Evolutionary conservation across 164 flowering plant species (phyloP), one percentile per base, ranked within the genome.

Genomic region (Tinospora cordifolia): DNA sequence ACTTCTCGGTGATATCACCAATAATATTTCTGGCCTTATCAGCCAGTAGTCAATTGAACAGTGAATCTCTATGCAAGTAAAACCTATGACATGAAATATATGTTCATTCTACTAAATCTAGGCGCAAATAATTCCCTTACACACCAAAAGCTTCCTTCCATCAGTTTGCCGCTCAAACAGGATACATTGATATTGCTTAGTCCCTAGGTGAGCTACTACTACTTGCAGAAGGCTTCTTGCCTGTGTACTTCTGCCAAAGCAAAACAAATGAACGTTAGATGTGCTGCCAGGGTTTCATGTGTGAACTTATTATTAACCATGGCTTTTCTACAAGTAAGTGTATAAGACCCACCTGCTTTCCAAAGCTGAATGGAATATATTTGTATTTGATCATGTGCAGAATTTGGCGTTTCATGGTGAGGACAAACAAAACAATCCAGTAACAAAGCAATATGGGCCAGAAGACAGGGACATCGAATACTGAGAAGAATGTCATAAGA

Each of bases 331-430:
- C 22, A 54, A 54, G 36, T 30, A 24, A 44, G 60, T 19, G 60
- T 13, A 26, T 46, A 21, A 54, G 11, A 17, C 64, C 66, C 26
- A 83, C 86, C 86, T 81, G 84, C 64, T 83, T 83, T n/a, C 86
- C 86, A 27, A 81, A 1, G 74, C 74, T 79, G 75, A 83, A 76
- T 14, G 86, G 86, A 21, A 83, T 65, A 22, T 83, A 83, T 67
- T 69, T 79, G 80, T 79, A 79, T 68, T 83, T 83, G 68, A 83
- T 71, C 86, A 83, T 83, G 79, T 83, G 86, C 39, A 70, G 57
- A 54, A 83, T 81, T 74, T 83, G 86, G 19, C 84, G 86, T 75
- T 74, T 83, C 86, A 83, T 83, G 17, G 86, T 83, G 36, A 83
- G 83, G 25, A 80, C 76, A 72, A 83, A 81, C 15, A 83, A 77